A percentile compares a stretch with the other conserved stretches of the same genome.
Conservation (phyloP, 495 filamentous ascomycete species). For the Penicillium malachiteum region DNA sequence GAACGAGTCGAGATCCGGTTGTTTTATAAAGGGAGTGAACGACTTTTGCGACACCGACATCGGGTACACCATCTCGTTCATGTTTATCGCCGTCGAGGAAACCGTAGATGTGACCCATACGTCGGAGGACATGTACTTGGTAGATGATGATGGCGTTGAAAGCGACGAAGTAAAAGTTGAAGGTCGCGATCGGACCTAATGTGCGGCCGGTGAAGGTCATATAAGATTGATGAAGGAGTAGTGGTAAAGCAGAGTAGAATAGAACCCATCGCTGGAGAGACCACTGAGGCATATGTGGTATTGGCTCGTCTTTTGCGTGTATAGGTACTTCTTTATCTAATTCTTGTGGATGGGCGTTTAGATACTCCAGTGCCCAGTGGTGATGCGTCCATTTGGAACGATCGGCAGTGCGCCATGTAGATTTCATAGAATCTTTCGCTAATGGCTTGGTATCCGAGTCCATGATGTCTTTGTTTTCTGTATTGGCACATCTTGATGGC, state of each 20-base stretch:
- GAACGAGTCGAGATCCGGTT: conserved; percentile 30
- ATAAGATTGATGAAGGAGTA: conserved; percentile 37
- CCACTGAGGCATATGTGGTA: conserved; percentile 40
- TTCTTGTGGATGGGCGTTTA: conserved; percentile 36
- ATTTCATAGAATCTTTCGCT: conserved; percentile 46
- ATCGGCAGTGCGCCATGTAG: conserved; percentile 38
- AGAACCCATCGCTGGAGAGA: conserved; percentile 39
- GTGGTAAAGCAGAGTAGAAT: conserved; percentile 37
- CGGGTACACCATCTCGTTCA: conserved; percentile 31
- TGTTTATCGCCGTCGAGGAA: conserved; percentile 35
- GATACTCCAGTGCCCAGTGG: conserved; percentile 35
- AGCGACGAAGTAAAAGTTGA: conserved; percentile 39
- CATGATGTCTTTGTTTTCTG: conserved; percentile 14
- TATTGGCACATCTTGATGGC: not conserved
- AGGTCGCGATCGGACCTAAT: conserved; percentile 30
- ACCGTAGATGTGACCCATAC: conserved; percentile 29
- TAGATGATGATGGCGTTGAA: conserved; percentile 38
- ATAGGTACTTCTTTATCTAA: conserved; percentile 37
- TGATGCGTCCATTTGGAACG: conserved; percentile 34
- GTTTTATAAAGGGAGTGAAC: conserved; percentile 33
- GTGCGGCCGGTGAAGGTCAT: conserved; percentile 27
- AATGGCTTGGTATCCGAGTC: conserved; percentile 19
- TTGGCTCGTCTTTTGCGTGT: conserved; percentile 36
- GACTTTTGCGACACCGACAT: conserved; percentile 30
- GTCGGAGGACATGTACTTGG: conserved; percentile 32